phyloP scores from a whole-genome alignment of 768 basidiomycete species.

The Lactarius tabidus region DNA sequence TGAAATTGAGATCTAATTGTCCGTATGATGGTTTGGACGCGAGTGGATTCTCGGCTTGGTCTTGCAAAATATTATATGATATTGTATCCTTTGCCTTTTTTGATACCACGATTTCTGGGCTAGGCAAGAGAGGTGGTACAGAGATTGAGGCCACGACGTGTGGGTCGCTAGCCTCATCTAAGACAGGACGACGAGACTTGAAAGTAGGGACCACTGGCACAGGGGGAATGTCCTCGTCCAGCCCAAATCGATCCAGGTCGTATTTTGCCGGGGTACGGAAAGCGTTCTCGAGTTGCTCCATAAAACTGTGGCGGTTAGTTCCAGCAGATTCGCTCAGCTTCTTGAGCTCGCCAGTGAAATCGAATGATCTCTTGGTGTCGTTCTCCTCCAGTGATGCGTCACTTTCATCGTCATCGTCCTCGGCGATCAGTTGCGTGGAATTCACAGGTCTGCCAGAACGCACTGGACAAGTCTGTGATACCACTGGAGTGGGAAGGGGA shows the following conservation, averaged over 20 bases:
- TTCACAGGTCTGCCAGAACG: conserved; percentile 37
- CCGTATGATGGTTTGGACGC: conserved; percentile 54
- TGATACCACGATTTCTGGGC: conserved; percentile 21
- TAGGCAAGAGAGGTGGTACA: conserved; percentile 17
- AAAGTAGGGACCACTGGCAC: conserved; percentile 47
- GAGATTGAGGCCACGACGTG: background rate
- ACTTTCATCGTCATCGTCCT: conserved; percentile 41
- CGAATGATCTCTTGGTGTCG: conserved; percentile 76
- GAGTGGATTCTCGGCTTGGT: conserved; percentile 25
- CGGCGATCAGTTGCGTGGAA: conserved; percentile 44
- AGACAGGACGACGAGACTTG: conserved; percentile 13
- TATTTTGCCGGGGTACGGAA: conserved; percentile 74
- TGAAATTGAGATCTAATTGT: conserved; percentile 66
- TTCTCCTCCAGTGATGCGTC: conserved; percentile 43
- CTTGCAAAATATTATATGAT: conserved; percentile 2
- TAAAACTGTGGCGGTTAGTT: conserved; percentile 68
- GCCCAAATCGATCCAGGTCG: conserved; percentile 45
- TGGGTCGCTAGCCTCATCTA: conserved; percentile 19
- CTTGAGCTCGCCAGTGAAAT: conserved; percentile 76
- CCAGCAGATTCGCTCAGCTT: conserved; percentile 66
- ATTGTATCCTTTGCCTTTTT: background rate
- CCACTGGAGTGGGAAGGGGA: conserved; percentile 35
- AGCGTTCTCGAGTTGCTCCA: conserved; percentile 74
- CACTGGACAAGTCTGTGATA: conserved; percentile 1
- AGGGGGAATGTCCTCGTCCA: conserved; percentile 45